phyloP scores from a whole-genome alignment of 1,139 yeast genomes.

The Geotrichum aggregatum region DNA sequence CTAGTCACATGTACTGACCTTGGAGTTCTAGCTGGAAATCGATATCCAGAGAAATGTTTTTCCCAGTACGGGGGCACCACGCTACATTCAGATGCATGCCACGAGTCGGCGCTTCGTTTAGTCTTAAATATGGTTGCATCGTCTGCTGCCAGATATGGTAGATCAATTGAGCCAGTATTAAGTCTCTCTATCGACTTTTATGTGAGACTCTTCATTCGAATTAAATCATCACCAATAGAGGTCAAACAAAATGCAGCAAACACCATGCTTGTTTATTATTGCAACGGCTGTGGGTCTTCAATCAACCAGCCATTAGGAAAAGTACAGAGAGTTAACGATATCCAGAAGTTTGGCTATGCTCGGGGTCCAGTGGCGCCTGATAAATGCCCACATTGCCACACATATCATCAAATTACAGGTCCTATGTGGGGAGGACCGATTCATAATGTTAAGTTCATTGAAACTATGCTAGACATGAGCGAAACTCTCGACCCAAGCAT shows the following conservation, averaged over 20 bases:
- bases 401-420: constrained; percentile 73
- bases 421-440: constrained; percentile 91
- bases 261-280: constrained; percentile 74
- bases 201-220: constrained; percentile 75
- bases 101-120: constrained; percentile 85
- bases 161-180: constrained; percentile 77
- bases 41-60: constrained; percentile 96
- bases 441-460: constrained; percentile 64
- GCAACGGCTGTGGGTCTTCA: constrained; percentile 80
- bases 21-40: constrained; percentile 91
- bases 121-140: constrained; percentile 70
- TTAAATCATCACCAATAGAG: constrained; percentile 67
- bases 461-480: constrained; percentile 56
- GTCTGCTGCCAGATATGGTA: constrained; percentile 86
- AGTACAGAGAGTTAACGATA: constrained; percentile 33
- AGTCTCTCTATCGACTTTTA: constrained; percentile 87
- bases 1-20: constrained; percentile 93
- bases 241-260: constrained; percentile 68
- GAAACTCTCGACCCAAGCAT: constrained; percentile 45
- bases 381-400: constrained; percentile 65
- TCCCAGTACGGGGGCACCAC: constrained; percentile 93
- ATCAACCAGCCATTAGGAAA: constrained; percentile 69
- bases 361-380: constrained; percentile 53
- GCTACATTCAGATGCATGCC: constrained; percentile 75
- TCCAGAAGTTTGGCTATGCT: constrained; percentile 51